Evolutionary conservation across 371 early-diverging fungal species (phyloP).

Genomic region (Lichtheimia ornata): DNA sequence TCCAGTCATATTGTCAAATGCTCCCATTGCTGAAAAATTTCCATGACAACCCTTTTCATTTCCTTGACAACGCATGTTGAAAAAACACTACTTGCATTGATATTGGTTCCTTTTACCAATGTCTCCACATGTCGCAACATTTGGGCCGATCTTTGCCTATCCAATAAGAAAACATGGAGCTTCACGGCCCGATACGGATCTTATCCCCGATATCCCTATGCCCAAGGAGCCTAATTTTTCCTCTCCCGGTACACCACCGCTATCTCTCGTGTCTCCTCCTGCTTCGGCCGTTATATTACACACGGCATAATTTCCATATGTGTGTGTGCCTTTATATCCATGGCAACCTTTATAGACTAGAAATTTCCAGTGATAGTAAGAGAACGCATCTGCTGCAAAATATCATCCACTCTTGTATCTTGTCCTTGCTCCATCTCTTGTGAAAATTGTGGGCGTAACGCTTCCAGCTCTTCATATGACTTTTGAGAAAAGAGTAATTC

Average conservation of each 20-base stretch:
- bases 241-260: not conserved
- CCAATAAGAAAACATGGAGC: too few relatives aligned
- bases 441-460: slow-evolving; percentile 51
- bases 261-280: not conserved
- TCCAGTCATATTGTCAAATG: too few relatives aligned
- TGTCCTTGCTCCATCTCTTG: slow-evolving; percentile 49
- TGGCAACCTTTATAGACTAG: slow-evolving; percentile 15
- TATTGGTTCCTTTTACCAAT: too few relatives aligned
- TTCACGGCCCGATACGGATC: not conserved
- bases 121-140: too few relatives aligned
- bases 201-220: not conserved
- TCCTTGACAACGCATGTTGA: too few relatives aligned
- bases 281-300: not conserved
- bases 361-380: slow-evolving; percentile 82
- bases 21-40: too few relatives aligned
- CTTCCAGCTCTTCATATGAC: slow-evolving; percentile 71
- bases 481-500: slow-evolving; percentile 84
- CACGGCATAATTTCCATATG: not conserved
- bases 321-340: not conserved
- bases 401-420: slow-evolving; percentile 72
- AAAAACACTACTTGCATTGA: too few relatives aligned
- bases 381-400: slow-evolving; percentile 87
- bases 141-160: too few relatives aligned
- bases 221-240: not conserved
- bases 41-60: too few relatives aligned